Evolutionary conservation across 768 basidiomycete species (phyloP), one percentile per base, ranked within the genome.

Genomic region (Coprinellus aureogranulatus): DNA sequence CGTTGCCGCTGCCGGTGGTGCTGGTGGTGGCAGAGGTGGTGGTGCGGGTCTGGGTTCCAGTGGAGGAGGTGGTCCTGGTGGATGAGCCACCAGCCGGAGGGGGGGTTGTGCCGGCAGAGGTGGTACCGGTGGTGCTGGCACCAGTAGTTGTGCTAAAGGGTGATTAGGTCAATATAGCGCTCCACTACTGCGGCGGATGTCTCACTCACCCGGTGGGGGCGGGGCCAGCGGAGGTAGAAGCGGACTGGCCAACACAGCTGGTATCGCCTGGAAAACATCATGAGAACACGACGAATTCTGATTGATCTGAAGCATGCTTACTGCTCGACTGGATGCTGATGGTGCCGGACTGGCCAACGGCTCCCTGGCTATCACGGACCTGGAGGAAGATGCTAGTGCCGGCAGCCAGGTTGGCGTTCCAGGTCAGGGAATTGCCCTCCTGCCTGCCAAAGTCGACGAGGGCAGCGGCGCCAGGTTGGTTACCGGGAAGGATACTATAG

Each of bases 321-420:
- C 67, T 20, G 49, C 65, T 63, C 20, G 59, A 12, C 1, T 54
- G 49, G 51, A 71, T 46, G 46, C 56, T 65, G 54, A 70, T 68
- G 8, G 57, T 49, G n/a, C 62, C 70, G 23, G 70, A 71, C 53
- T 68, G 64, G 26, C 58, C 70, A 42, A 63, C 26, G 23, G 53
- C 30, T 59, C 68, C 70, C 20, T 55, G 64, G 57, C 20, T 62
- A 57, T 71, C 70, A 39, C 58, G 58, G 18, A 70, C 31, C 45
- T 66, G 58, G 26, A 71, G 61, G 65, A 66, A 67, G 39, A 55
- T 63, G 48, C 59, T 45, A 23, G 56, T 62, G 23, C 65, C 65
- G 31, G 53, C 58, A 27, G 45, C 47, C 25, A 71, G 59, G 54
- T 70, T 69, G 42, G 65, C 65, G 53, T 57, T 53, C 70, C 70